phyloP scores from a whole-genome alignment of 257 asterid species.

The Hygrophila difformis region DNA sequence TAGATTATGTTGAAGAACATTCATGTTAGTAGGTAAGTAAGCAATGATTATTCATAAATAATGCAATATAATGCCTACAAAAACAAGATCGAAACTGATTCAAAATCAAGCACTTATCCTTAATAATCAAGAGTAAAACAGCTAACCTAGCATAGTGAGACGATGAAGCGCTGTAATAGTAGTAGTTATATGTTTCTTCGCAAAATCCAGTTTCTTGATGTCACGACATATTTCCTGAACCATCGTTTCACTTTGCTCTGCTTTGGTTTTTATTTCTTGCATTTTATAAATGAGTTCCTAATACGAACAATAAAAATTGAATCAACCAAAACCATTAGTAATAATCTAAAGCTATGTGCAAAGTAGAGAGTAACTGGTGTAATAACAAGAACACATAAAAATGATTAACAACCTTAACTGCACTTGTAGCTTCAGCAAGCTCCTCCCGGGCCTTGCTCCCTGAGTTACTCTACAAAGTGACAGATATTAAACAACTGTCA shows the following conservation, averaged over 20 bases:
- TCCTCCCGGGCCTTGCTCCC: constrained; percentile 97
- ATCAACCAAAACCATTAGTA: constrained; percentile 10
- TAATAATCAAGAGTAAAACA: constrained; percentile 22
- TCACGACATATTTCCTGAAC: constrained; percentile 99
- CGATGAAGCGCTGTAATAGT: constrained; percentile 99
- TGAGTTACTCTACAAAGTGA: constrained; percentile 68
- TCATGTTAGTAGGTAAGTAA: neutral
- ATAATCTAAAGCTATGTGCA: constrained; percentile 8
- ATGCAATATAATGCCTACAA: constrained; percentile 5
- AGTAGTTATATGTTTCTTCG: constrained; percentile 94
- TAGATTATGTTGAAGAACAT: no score
- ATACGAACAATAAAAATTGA: constrained; percentile 16
- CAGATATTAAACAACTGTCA: constrained; percentile 16
- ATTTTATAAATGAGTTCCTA: constrained; percentile 96
- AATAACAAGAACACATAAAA: neutral
- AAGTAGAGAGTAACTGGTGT: constrained; percentile 11
- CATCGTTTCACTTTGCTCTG: constrained; percentile 99
- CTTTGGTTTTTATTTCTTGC: constrained; percentile 93
- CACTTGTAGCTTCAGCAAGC: constrained; percentile 93
- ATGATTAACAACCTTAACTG: constrained; percentile 79
- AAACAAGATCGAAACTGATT: constrained; percentile 11
- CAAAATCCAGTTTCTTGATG: constrained; percentile 95
- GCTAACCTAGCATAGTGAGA: constrained; percentile 94
- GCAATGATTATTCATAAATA: constrained; percentile 7
- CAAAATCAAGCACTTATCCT: constrained; percentile 11